Conservation (phyloP, 192 early-diverging fungal genomes). For the Coemansia sp. region DNA sequence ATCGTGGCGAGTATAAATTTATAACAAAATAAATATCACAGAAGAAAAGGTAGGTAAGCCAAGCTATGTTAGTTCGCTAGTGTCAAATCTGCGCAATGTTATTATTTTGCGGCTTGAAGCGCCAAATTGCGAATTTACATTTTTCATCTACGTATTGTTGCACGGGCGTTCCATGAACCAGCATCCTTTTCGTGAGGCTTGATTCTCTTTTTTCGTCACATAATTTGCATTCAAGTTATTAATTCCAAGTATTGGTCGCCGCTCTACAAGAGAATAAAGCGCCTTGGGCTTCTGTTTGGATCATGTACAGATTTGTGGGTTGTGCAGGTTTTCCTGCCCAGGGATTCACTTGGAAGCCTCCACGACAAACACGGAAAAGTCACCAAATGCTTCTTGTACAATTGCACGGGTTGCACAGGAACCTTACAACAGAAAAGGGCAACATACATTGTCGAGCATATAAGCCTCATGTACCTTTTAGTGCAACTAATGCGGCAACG, state of each 20-base stretch:
- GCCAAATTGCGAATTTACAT: background rate
- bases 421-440: conserved; percentile 5
- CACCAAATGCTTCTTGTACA: background rate
- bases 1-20: conserved; percentile 9
- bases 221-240: background rate
- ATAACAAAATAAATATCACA: background rate
- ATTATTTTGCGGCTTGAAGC: background rate
- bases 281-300: background rate
- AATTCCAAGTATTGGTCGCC: background rate
- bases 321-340: background rate
- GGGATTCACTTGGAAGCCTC: background rate
- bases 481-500: background rate
- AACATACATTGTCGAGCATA: background rate
- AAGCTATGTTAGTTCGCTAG: background rate
- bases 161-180: background rate
- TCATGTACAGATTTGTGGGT: background rate
- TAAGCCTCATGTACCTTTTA: background rate
- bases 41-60: background rate
- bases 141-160: background rate
- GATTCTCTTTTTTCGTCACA: background rate
- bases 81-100: background rate
- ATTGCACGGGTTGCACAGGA: background rate
- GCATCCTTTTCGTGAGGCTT: background rate
- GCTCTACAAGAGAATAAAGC: background rate
- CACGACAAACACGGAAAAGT: background rate